phyloP scores from a whole-genome alignment of 768 basidiomycete species.

The Panellus pusillus region DNA sequence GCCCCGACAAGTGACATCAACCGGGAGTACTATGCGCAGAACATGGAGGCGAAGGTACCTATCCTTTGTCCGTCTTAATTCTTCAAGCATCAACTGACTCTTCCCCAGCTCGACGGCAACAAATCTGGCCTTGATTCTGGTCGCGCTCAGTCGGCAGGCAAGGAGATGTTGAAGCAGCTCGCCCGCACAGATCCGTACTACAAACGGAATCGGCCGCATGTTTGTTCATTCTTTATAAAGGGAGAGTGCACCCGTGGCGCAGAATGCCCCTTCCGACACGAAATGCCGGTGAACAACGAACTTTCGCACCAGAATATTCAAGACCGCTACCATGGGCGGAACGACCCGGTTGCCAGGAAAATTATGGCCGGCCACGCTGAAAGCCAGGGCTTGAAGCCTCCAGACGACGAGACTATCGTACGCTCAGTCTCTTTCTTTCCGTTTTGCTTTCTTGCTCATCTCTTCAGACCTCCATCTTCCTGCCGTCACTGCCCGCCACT shows the following conservation, averaged over 20 bases:
- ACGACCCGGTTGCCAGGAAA: conserved; percentile 93
- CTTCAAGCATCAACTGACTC: no score
- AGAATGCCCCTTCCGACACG: conserved; percentile 96
- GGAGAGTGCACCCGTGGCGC: conserved; percentile 90
- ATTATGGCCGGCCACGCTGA: conserved; percentile 82
- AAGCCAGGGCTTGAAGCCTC: conserved; percentile 79
- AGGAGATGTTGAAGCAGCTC: conserved; percentile 95
- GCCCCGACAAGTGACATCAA: conserved; percentile 98
- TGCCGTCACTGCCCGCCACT: conserved; percentile 69
- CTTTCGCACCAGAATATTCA: conserved; percentile 90
- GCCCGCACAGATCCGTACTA: conserved; percentile 97
- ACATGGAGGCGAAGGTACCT: conserved; percentile 81
- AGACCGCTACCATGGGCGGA: conserved; percentile 89
- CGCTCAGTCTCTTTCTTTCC: conserved; percentile 32
- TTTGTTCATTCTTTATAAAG: conserved; percentile 95
- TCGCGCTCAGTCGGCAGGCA: conserved; percentile 74
- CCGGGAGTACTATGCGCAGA: conserved; percentile 91
- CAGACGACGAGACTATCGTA: conserved; percentile 85
- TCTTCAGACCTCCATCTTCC: conserved; percentile 78
- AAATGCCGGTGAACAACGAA: conserved; percentile 81
- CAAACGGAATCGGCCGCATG: conserved; percentile 91
- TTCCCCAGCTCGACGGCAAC: conserved; percentile 63
- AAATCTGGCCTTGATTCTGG: conserved; percentile 64
- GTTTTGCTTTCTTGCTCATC: neutral
- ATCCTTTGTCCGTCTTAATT: neutral